Base-by-base conservation (phyloP, 2,329 filamentous ascomycete genomes). In the Blumeriella jaapii region DNA sequence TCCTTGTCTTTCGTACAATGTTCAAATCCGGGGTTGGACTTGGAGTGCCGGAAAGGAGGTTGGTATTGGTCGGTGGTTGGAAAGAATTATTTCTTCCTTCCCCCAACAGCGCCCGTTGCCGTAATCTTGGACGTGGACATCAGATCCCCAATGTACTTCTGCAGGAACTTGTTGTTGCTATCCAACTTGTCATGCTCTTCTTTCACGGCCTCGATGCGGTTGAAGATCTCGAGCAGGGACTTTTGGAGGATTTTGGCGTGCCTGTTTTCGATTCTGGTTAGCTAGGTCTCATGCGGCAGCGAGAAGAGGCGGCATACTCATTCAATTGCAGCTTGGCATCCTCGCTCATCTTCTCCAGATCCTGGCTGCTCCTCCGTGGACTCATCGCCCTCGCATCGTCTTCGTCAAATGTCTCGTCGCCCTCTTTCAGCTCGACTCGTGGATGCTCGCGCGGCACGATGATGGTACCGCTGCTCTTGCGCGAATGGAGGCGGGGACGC, bases 181-280 rank as follows among this genome's bases (percentile, higher is more conserved):
- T 96, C 87, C 36, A 98, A 75, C 61, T 94, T 95, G 62, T 95
- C 85, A 56, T 98, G 87, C 56, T 96, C 89, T 50, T 82, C 80
- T 59, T 86, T 84, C 45, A 96, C 87, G 18, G 84, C 83, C 55
- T 98, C 91, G 57, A 96, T 93, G 33, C 86, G 82, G 60, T 94
- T 84, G 47, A 94, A 85, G 27, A 96, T 81, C 44, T 81, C 83
- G 42, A 93, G 69, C 20, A 98, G 74, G 17, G 85, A 93, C 35
- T 86, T 83, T 60, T 98, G 91, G 17, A 96, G 67, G 29, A 76
- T 74, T 59, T 85, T 84, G 40, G 89, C 87, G 62, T 95, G 86
- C 58, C 87, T 94, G 53, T 18, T 29, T 15, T n/a, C 5, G 24
- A 14, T 16, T 9, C 11, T 36, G 10, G 11, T 29, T 30, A 24